Conservation (phyloP, 805 yeast genomes). For the Wickerhamiella azymoides region DNA sequence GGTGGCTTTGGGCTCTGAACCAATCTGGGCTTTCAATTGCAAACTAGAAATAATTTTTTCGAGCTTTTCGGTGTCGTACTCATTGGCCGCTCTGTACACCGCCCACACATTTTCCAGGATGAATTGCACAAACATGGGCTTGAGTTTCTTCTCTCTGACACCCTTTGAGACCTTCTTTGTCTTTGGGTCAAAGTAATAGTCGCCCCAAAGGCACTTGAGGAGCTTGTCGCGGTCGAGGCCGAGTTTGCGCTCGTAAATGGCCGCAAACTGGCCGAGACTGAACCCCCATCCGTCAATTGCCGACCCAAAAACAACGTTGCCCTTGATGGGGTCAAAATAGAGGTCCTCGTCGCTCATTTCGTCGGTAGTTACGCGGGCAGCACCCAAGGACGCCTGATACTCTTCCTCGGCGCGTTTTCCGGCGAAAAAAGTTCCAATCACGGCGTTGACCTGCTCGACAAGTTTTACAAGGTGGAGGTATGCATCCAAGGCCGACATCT, state of each 20-base stretch:
- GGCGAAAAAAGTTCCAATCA: slow-evolving; percentile 80
- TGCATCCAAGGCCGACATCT: slow-evolving; percentile 72
- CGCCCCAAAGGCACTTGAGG: slow-evolving; percentile 91
- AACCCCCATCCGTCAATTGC: slow-evolving; percentile 99
- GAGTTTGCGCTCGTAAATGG: slow-evolving; percentile 67
- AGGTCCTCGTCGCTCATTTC: slow-evolving; percentile 70
- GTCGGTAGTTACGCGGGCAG: slow-evolving; percentile 30
- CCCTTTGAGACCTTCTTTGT: slow-evolving; percentile 61
- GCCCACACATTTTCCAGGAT: slow-evolving; percentile 88
- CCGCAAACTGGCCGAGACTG: slow-evolving; percentile 74
- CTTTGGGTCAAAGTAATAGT: slow-evolving; percentile 76
- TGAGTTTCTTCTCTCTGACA: slow-evolving; percentile 45
- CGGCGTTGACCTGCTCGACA: slow-evolving; percentile 89
- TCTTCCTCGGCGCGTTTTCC: slow-evolving; percentile 91
- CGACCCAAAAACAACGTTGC: slow-evolving; percentile 79
- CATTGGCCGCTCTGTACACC: slow-evolving; percentile 55
- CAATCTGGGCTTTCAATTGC: slow-evolving; percentile 47
- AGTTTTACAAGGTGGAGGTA: slow-evolving; percentile 62
- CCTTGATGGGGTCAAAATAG: slow-evolving; percentile 75
- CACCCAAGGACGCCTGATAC: slow-evolving; percentile 36
- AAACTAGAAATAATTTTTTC: slow-evolving; percentile 63
- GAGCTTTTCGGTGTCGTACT: slow-evolving; percentile 54
- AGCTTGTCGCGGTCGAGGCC: slow-evolving; percentile 72
- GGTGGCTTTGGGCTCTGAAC: slow-evolving; percentile 58
- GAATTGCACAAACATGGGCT: slow-evolving; percentile 77